A percentile compares a stretch with the other conserved stretches of the same genome.
phyloP scores from a whole-genome alignment of 140 eudicot genomes.

The Anethum foeniculum region DNA sequence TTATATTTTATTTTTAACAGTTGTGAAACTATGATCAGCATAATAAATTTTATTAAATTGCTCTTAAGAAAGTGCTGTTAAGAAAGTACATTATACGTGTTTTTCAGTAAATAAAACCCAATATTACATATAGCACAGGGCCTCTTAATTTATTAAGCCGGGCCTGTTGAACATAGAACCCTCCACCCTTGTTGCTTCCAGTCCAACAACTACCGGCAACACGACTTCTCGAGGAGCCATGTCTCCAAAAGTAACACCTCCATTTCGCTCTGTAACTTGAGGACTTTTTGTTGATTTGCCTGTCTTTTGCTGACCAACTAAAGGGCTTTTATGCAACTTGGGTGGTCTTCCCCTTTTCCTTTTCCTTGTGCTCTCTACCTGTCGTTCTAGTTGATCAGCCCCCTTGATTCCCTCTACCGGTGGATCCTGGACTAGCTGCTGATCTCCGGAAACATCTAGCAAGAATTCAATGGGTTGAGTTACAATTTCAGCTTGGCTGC shows the following conservation, averaged over 20 bases:
- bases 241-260: slow-evolving; percentile 17
- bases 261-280: slow-evolving; percentile 21
- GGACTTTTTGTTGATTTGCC: not conserved
- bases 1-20: no score
- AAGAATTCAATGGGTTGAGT: slow-evolving; percentile 10
- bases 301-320: not conserved
- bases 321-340: slow-evolving; percentile 22
- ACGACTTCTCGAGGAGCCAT: slow-evolving; percentile 18
- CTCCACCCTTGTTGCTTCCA: slow-evolving; percentile 21
- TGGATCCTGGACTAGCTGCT: slow-evolving; percentile 14
- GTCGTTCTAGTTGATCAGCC: slow-evolving; percentile 23
- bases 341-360: slow-evolving; percentile 72
- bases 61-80: no score
- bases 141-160: no score
- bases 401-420: slow-evolving; percentile 19
- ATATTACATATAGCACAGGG: no score
- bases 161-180: slow-evolving; percentile 12
- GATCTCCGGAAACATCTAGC: slow-evolving; percentile 14
- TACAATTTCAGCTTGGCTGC: slow-evolving; percentile 25
- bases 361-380: slow-evolving; percentile 26
- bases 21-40: no score
- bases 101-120: no score
- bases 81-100: no score
- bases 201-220: slow-evolving; percentile 17
- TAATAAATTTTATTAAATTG: no score